Evolutionary conservation across 768 basidiomycete genomes (phyloP).

Genomic region (Trametes gibbosa): DNA sequence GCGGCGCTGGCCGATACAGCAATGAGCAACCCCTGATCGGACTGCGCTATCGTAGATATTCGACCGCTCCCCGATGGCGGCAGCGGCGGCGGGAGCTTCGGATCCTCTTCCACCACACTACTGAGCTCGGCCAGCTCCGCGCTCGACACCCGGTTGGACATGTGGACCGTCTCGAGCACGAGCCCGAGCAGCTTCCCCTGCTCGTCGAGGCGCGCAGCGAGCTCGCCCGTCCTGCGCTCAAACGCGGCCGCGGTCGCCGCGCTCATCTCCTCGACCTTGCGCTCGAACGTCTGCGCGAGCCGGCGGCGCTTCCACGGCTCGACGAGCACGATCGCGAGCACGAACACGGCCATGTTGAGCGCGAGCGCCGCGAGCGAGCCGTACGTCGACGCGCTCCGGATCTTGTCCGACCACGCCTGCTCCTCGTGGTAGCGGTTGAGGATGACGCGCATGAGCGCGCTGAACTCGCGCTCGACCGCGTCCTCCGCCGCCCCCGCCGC

Average conservation of each 20-base stretch:
- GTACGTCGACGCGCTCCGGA: conserved; percentile 92
- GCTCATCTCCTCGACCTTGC: conserved; percentile 57
- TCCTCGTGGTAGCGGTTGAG: conserved; percentile 96
- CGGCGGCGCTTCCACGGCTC: conserved; percentile 95
- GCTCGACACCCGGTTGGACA: conserved; percentile 11
- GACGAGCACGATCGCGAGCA: conserved; percentile 85
- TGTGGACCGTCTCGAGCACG: conserved; percentile 26
- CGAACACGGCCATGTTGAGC: conserved; percentile 87
- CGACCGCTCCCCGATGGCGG: conserved; percentile 7
- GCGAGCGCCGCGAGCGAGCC: conserved; percentile 83
- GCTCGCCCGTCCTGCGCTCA: conserved; percentile 45
- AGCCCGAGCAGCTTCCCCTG: conserved; percentile 40
- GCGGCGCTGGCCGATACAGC: conserved; percentile 23
- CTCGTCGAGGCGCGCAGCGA: conserved; percentile 46
- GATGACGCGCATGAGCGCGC: conserved; percentile 83
- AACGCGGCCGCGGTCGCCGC: conserved; percentile 35
- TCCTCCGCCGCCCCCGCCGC: conserved; percentile 69
- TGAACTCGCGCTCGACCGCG: conserved; percentile 84
- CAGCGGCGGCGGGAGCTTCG: background rate
- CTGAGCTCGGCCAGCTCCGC: conserved; percentile 10
- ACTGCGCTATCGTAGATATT: conserved; percentile 3
- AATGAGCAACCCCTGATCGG: conserved; percentile 24
- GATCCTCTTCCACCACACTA: conserved; percentile 17
- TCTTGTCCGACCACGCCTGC: conserved; percentile 99
- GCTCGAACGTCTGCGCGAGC: conserved; percentile 87